Conservation (phyloP, 768 basidiomycete genomes). For the Xanthoconium purpureum region DNA sequence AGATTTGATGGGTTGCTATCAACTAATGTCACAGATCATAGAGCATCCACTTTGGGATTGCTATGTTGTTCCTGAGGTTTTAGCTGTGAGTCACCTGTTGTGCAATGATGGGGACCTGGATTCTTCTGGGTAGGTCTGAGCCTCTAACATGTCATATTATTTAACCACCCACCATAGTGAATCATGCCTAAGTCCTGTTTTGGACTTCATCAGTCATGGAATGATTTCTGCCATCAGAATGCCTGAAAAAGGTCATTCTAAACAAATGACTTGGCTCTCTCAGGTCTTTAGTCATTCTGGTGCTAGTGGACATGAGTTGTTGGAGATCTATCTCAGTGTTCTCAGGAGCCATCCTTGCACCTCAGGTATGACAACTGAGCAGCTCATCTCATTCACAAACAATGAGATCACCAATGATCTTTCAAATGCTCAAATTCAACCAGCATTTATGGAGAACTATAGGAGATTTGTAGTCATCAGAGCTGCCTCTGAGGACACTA, state of each 20-base stretch:
- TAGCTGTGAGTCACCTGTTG: slow-evolving; percentile 43
- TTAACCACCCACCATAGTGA: slow-evolving; percentile 2
- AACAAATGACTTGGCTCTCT: slow-evolving; percentile 25
- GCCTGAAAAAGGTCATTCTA: slow-evolving; percentile 38
- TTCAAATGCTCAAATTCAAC: slow-evolving; percentile 55
- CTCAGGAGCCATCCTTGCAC: slow-evolving; percentile 27
- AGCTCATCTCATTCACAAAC: slow-evolving; percentile 41
- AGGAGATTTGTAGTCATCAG: slow-evolving; percentile 65
- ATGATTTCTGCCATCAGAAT: slow-evolving; percentile 50
- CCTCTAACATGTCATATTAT: background rate
- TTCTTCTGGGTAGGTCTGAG: slow-evolving; percentile 11
- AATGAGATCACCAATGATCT: slow-evolving; percentile 49
- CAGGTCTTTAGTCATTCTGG: slow-evolving; percentile 14
- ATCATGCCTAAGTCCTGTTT: slow-evolving; percentile 18
- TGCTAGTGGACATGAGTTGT: slow-evolving; percentile 32
- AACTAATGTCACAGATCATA: slow-evolving; percentile 48
- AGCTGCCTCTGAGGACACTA: slow-evolving; percentile 32
- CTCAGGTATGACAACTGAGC: slow-evolving; percentile 31
- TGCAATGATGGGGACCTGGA: background rate
- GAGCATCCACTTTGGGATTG: slow-evolving; percentile 67
- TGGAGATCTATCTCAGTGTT: slow-evolving; percentile 40
- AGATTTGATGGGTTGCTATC: slow-evolving; percentile 46
- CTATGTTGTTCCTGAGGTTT: slow-evolving; percentile 61
- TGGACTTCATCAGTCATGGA: slow-evolving; percentile 47
- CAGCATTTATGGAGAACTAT: slow-evolving; percentile 55